Evolutionary conservation across 305 asterid genomes (phyloP).

Genomic region (Withania somnifera): DNA sequence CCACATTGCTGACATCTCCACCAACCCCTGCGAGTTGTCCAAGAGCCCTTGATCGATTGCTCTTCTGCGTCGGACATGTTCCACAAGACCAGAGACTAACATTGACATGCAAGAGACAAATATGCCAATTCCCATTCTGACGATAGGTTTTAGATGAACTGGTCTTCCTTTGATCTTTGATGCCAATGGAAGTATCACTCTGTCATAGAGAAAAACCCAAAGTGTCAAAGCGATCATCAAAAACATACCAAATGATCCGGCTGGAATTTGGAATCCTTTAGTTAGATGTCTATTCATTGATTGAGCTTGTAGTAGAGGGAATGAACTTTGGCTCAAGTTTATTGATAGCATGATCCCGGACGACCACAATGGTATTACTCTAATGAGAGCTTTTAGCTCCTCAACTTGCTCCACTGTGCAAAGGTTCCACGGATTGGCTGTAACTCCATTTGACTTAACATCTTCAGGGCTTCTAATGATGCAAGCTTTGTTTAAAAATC

Average conservation of each 20-base stretch:
- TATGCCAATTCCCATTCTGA: conserved; percentile 66
- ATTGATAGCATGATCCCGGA: conserved; percentile 57
- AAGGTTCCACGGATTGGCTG: conserved; percentile 50
- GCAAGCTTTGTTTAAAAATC: conserved; percentile 40
- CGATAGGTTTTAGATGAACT: conserved; percentile 18
- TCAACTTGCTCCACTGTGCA: conserved; percentile 81
- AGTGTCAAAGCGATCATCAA: conserved; percentile 22
- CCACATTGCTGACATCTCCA: conserved; percentile 53
- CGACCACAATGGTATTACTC: conserved; percentile 69
- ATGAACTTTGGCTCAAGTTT: conserved; percentile 47
- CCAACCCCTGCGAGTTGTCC: conserved; percentile 7
- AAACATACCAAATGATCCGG: conserved; percentile 58
- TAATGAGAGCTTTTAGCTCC: conserved; percentile 57
- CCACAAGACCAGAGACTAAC: conserved; percentile 38
- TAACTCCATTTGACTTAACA: conserved; percentile 22
- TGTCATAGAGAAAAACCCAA: conserved; percentile 59
- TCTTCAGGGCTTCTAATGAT: conserved; percentile 40
- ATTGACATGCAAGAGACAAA: conserved; percentile 43
- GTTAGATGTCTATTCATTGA: conserved; percentile 33
- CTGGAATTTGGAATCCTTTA: conserved; percentile 39
- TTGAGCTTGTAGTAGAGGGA: conserved; percentile 64
- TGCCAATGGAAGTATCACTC: conserved; percentile 44
- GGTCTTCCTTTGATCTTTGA: conserved; percentile 40
- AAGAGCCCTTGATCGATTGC: conserved; percentile 22
- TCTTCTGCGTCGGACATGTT: conserved; percentile 26